Percentiles rank a stretch among this genome's conserved stretches.
These are phyloP conservation scores for Plasmodium coatneyi DNA, from an alignment of 169 alveolate genomes.

Conservation along the genomic window DNA sequence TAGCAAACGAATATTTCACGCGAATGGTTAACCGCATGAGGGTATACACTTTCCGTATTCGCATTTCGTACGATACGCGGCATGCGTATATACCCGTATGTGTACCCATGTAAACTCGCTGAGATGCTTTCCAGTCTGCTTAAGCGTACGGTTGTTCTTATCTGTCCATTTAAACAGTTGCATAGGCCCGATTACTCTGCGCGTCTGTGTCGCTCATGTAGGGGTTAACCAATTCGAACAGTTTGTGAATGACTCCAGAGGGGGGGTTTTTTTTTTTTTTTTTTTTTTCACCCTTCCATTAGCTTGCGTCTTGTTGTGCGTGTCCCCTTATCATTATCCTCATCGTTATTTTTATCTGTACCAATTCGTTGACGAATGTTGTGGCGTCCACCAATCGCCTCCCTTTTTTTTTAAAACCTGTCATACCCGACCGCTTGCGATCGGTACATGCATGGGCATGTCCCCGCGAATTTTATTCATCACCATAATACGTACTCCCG, in stretches of 20 bases:
- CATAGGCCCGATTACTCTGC: neutral
- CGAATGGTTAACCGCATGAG: neutral
- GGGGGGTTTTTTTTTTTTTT: neutral
- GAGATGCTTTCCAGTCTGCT: neutral
- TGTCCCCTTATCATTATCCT: neutral
- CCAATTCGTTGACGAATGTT: neutral
- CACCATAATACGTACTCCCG: neutral
- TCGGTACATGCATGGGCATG: neutral
- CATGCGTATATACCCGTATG: neutral
- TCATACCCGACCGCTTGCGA: neutral
- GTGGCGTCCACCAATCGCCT: neutral
- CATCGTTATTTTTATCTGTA: neutral
- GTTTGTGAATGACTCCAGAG: neutral
- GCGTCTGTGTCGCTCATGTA: neutral
- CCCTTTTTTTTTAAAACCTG: neutral
- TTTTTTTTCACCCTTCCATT: neutral
- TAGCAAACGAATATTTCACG: neutral
- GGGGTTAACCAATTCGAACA: neutral
- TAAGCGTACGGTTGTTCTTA: neutral
- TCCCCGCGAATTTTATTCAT: neutral
- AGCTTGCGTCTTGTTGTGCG: neutral
- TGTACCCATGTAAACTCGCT: neutral
- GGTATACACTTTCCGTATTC: neutral
- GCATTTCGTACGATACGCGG: neutral
- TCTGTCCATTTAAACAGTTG: neutral